Evolutionary conservation across 1,139 yeast species (phyloP), one percentile per base, ranked within the genome.

Genomic region (Nakaseomyces delphensis): DNA sequence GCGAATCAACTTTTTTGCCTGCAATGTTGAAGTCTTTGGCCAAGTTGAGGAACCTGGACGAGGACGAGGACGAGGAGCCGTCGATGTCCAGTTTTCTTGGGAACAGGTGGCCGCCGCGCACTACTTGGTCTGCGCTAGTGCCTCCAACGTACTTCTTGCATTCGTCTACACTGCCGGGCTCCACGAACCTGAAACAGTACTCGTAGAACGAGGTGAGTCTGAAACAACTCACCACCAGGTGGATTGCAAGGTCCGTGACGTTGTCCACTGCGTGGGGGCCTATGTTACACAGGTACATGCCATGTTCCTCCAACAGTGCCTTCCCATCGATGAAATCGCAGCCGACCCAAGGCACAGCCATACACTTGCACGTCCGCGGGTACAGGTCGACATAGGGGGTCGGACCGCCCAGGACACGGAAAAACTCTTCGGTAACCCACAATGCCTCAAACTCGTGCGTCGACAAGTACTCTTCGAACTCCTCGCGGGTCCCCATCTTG

Each of bases 191-290:
- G 36, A 79, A 63, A 23, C 66, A 58, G 11, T 60, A 56, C 47
- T 73, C 77, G 59, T 74, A 76, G 15, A 71, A 59, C 3, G 71
- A 63, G 47, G 79, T 77, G 63, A 74, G 71, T 49, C 95, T 69
- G 63, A 80, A 81, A 25, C 80, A 72, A 30, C 75, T 68, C 47
- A 83, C 61, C 0, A 84, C 64, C 51, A 79, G 69, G 54, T 69
- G 73, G 39, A 83, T 63, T 0, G 80, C 93, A 46, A 78, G 62
- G 52, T 85, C 95, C 1, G 93, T 86, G 16, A 83, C 95, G 7
- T 83, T 79, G 40, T 69, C 74, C 3, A 81, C 74, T 0, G 84
- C 77, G 36, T 69, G 64, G 4, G 82, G 72, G 0, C 87, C 86
- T 15, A 77, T 79, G 59, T 84, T 80, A 49, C 84, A 76, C 45